These are phyloP conservation scores for Trypanosoma brucei DNA, from an alignment of 208 protist genomes.

Conservation along the genomic window DNA sequence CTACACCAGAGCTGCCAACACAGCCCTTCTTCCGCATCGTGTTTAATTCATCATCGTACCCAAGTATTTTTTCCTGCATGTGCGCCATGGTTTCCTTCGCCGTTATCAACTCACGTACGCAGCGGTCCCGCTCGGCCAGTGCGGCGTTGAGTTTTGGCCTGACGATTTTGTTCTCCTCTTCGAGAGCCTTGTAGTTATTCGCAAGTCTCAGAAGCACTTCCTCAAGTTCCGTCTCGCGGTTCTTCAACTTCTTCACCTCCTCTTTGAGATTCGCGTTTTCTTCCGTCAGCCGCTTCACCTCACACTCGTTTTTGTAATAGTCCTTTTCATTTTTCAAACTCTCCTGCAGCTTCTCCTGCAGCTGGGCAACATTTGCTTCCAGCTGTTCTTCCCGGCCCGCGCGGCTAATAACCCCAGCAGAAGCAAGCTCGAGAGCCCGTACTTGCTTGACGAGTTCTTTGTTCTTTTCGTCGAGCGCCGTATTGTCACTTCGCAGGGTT, in stretches of 20 bases:
- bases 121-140: conserved; percentile 35
- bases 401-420: conserved; percentile 33
- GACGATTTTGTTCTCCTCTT: conserved; percentile 48
- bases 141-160: conserved; percentile 23
- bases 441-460: conserved; percentile 33
- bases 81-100: conserved; percentile 31
- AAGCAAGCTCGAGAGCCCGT: conserved; percentile 42
- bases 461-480: conserved; percentile 28
- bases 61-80: conserved; percentile 36
- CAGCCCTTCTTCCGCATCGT: conserved; percentile 13
- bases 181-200: conserved; percentile 59
- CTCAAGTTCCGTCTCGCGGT: conserved; percentile 35
- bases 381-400: conserved; percentile 44
- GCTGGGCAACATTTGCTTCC: conserved; percentile 32
- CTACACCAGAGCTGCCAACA: background rate
- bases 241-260: conserved; percentile 10
- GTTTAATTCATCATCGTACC: conserved; percentile 35
- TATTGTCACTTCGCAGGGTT: conserved; percentile 30
- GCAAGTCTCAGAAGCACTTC: conserved; percentile 48
- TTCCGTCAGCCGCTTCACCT: conserved; percentile 25
- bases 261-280: conserved; percentile 20
- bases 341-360: conserved; percentile 41
- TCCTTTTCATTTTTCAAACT: conserved; percentile 45
- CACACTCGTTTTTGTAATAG: conserved; percentile 43
- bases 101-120: conserved; percentile 26